Evolutionary conservation across 139 green algal genomes (phyloP).

Genomic region (Volvox africanus): DNA sequence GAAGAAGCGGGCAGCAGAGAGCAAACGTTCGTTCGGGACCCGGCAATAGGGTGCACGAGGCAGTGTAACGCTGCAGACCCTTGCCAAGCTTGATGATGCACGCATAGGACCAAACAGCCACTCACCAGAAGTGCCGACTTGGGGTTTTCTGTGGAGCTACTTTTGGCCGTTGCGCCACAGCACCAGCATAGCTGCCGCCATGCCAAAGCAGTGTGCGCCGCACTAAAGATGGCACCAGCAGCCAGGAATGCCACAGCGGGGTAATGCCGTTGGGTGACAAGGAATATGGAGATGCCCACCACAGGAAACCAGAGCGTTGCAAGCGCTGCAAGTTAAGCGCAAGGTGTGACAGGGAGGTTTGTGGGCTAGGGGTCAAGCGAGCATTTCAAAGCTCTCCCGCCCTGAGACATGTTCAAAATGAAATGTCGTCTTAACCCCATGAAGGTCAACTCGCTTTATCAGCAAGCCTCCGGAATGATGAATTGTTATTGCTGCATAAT

Average conservation of each 20-base stretch:
- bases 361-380: background rate
- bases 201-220: background rate
- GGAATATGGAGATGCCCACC: background rate
- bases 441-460: too few species aligned
- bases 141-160: background rate
- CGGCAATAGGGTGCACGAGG: too few species aligned
- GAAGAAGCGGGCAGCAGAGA: too few species aligned
- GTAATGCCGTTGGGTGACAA: background rate
- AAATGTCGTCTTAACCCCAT: too few species aligned
- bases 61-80: too few species aligned
- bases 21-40: too few species aligned
- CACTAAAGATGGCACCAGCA: background rate
- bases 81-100: too few species aligned
- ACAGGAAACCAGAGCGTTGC: conserved; percentile 15
- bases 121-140: conserved; percentile 33
- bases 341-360: background rate
- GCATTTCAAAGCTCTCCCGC: too few species aligned
- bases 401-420: too few species aligned
- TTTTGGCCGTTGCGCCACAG: conserved; percentile 1
- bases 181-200: background rate
- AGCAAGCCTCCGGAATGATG: too few species aligned
- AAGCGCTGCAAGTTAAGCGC: background rate
- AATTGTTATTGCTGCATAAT: too few species aligned
- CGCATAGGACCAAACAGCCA: too few species aligned
- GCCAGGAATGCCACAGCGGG: conserved; percentile 5